These are phyloP conservation scores for Metschnikowia aberdeeniae DNA, from an alignment of 805 yeast genomes.

Conservation along the genomic window DNA sequence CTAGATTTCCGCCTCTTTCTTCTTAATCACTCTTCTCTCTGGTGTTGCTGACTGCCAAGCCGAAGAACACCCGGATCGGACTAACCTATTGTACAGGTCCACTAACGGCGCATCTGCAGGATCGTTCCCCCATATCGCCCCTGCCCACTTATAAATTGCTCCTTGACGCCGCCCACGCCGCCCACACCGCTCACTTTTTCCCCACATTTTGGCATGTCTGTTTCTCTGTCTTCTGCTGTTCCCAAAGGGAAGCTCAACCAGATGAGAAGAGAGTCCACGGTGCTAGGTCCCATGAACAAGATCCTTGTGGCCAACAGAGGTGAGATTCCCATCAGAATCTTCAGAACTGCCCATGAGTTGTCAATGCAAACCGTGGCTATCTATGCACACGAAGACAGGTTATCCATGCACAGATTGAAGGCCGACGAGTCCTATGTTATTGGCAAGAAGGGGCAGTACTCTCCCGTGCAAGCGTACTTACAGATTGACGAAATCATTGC, in stretches of 20 bases:
- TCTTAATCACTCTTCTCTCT: neutral
- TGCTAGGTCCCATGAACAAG: slow-evolving; percentile 48
- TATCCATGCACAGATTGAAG: slow-evolving; percentile 91
- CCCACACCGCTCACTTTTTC: neutral
- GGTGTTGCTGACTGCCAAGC: too few relatives aligned
- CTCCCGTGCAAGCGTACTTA: slow-evolving; percentile 94
- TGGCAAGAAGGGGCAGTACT: slow-evolving; percentile 82
- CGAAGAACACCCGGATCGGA: neutral
- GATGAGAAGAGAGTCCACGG: slow-evolving; percentile 41
- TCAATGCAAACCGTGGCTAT: slow-evolving; percentile 97
- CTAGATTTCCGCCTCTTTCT: neutral
- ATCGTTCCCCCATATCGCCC: slow-evolving; percentile 2
- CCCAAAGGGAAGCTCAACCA: slow-evolving; percentile 27
- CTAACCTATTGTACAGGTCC: slow-evolving; percentile 3
- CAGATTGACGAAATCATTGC: slow-evolving; percentile 89
- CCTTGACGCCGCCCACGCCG: neutral
- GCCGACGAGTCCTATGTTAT: slow-evolving; percentile 92
- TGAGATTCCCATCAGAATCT: slow-evolving; percentile 82
- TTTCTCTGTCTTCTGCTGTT: neutral
- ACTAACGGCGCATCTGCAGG: slow-evolving; percentile 4
- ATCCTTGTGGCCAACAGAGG: slow-evolving; percentile 82
- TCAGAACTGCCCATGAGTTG: slow-evolving; percentile 95
- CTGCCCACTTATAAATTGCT: neutral
- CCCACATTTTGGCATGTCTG: neutral
- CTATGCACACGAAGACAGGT: slow-evolving; percentile 91